These are phyloP conservation scores for Epichloe coenophiala DNA, from an alignment of 2,329 filamentous ascomycete species.

Conservation along the genomic window DNA sequence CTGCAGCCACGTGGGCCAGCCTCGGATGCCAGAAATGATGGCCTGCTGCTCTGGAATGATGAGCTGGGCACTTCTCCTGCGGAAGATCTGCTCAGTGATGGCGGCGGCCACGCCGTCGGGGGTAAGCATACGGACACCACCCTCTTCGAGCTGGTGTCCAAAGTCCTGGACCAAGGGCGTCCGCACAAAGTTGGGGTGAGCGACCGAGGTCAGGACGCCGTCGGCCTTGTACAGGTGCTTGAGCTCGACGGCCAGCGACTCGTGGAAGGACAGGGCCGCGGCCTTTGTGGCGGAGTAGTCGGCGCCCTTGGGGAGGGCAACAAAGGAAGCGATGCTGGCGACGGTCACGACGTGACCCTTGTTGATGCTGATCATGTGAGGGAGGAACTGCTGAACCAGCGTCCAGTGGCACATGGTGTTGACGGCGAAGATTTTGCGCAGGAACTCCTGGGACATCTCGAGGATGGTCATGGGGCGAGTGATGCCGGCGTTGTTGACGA, in stretches of 20 bases:
- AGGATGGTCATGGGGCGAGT: slow-evolving; percentile 46
- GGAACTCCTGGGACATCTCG: slow-evolving; percentile 36
- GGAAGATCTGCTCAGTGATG: slow-evolving; percentile 31
- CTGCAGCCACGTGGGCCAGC: slow-evolving; percentile 25
- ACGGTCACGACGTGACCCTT: slow-evolving; percentile 63
- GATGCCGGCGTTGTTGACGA: slow-evolving; percentile 60
- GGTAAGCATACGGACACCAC: slow-evolving; percentile 17
- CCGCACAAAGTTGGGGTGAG: slow-evolving; percentile 42
- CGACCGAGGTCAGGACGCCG: slow-evolving; percentile 47
- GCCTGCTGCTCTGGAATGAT: slow-evolving; percentile 24
- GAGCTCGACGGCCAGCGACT: slow-evolving; percentile 44
- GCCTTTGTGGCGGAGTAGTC: slow-evolving; percentile 56
- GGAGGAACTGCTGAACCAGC: slow-evolving; percentile 51
- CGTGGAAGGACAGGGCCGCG: slow-evolving; percentile 52
- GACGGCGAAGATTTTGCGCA: slow-evolving; percentile 53
- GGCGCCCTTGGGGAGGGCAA: slow-evolving; percentile 44
- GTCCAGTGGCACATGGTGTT: slow-evolving; percentile 55
- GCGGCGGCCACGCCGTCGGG: slow-evolving; percentile 25
- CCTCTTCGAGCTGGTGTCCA: slow-evolving; percentile 13
- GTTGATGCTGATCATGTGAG: slow-evolving; percentile 45
- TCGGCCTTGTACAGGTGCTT: slow-evolving; percentile 45
- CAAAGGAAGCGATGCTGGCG: slow-evolving; percentile 49
- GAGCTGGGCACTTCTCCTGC: slow-evolving; percentile 29
- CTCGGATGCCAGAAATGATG: slow-evolving; percentile 21
- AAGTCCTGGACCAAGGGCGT: slow-evolving; percentile 30